Percentiles rank a stretch among this genome's conserved stretches.
Conservation (phyloP, 2,329 filamentous ascomycete species). For the Diplodia seriata region DNA sequence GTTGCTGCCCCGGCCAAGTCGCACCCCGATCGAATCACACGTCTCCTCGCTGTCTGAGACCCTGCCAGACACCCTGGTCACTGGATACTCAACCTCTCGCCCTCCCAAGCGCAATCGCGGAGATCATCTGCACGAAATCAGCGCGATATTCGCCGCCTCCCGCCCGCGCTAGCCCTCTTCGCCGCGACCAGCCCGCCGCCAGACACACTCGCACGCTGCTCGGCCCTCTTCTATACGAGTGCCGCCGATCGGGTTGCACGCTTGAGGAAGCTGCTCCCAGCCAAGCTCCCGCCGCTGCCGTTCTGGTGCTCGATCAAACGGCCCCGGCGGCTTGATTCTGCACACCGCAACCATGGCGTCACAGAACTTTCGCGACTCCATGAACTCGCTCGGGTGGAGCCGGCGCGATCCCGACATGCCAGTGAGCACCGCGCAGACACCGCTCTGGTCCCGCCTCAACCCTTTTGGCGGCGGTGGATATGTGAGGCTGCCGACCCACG, state of each 20-base stretch:
- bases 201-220: conserved; percentile 20
- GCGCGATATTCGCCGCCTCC: conserved; percentile 36
- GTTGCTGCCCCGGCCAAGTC: conserved; percentile 31
- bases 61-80: conserved; percentile 40
- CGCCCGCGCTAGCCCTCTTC: conserved; percentile 31
- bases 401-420: conserved; percentile 79
- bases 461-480: conserved; percentile 87
- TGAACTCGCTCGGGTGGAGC: conserved; percentile 95
- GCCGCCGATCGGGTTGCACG: conserved; percentile 25
- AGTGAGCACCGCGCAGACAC: conserved; percentile 73
- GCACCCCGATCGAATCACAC: conserved; percentile 45
- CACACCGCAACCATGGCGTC: conserved; percentile 71
- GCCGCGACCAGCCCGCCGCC: conserved; percentile 23
- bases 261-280: conserved; percentile 25
- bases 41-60: conserved; percentile 40
- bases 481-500: conserved; percentile 86
- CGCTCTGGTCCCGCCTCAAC: conserved; percentile 84
- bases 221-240: conserved; percentile 31
- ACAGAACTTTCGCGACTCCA: conserved; percentile 87
- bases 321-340: conserved; percentile 7
- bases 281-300: conserved; percentile 31
- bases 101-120: conserved; percentile 30
- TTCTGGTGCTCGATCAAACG: conserved; percentile 27
- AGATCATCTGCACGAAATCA: conserved; percentile 62
- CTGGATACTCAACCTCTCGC: conserved; percentile 39